These are phyloP conservation scores for Sporisorium exsertum DNA, from an alignment of 1,284 basidiomycete genomes.

Conservation along the genomic window DNA sequence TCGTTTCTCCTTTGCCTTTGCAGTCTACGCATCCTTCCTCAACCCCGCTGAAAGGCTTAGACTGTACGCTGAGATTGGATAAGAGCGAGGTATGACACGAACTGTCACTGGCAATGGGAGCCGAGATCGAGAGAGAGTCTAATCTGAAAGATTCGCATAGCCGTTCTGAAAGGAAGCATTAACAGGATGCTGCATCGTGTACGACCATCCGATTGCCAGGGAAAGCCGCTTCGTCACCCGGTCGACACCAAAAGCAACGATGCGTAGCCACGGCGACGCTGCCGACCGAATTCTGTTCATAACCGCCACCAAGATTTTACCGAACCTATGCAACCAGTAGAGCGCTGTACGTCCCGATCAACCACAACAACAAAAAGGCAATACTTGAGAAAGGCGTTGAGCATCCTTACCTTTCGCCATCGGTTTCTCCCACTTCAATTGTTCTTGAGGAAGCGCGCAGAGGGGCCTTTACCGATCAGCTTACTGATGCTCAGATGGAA, in stretches of 20 bases:
- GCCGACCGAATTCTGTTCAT: not conserved
- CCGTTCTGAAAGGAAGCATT: conserved; percentile 19
- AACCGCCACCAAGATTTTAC: not conserved
- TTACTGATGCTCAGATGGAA: conserved; percentile 59
- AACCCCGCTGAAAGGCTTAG: not conserved
- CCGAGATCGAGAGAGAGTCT: not conserved
- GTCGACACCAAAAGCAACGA: not conserved
- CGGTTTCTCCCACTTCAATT: not conserved
- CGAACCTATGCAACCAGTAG: conserved; percentile 15
- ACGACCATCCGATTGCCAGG: not conserved
- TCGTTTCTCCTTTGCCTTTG: not conserved
- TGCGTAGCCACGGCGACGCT: conserved; percentile 1
- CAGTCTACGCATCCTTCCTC: not conserved
- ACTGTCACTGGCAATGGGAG: not conserved
- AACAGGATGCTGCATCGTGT: not conserved
- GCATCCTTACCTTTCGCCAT: conserved; percentile 5
- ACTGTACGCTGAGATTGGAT: not conserved
- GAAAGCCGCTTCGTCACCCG: not conserved
- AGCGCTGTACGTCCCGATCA: conserved; percentile 4
- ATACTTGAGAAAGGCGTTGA: not conserved
- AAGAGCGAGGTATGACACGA: not conserved
- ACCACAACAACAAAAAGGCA: not conserved
- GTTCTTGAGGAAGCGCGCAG: conserved; percentile 40
- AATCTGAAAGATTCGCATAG: not conserved
- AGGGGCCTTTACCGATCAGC: conserved; percentile 46